phyloP scores from a whole-genome alignment of 163 green algal species.

The Botryococcus braunii region DNA sequence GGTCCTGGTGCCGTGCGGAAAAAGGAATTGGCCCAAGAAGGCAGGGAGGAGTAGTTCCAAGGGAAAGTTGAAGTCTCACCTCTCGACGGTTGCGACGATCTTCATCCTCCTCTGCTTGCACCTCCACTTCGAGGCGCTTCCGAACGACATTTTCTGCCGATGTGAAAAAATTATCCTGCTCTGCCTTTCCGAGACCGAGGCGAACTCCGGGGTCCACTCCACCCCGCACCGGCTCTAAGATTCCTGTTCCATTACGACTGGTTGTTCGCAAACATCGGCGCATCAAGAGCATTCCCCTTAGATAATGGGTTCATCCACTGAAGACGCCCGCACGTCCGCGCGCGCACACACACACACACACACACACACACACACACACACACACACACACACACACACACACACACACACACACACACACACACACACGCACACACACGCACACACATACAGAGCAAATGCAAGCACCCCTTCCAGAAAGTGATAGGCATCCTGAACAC shows the following conservation, averaged over 20 bases:
- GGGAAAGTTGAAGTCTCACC: constrained; percentile 19
- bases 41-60: not conserved
- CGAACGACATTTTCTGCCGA: constrained; percentile 46
- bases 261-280: not conserved
- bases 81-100: constrained; percentile 41
- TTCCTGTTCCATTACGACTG: constrained; percentile 35
- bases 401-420: no score
- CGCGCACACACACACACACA: not conserved
- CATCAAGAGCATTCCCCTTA: not conserved
- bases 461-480: no score
- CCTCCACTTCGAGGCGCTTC: constrained; percentile 59
- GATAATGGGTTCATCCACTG: not conserved
- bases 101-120: constrained; percentile 64
- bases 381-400: no score
- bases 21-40: not conserved
- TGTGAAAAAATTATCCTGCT: constrained; percentile 52
- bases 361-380: no score
- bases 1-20: not conserved
- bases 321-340: not conserved
- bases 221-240: constrained; percentile 52
- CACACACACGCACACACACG: no score
- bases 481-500: no score
- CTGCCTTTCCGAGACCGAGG: constrained; percentile 62
- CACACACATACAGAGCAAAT: no score
- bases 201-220: constrained; percentile 57